A percentile compares a stretch with the other conserved stretches of the same genome.
phyloP scores from a whole-genome alignment of 352 stramenopile genomes.

The Thalassiosira delicatula region DNA sequence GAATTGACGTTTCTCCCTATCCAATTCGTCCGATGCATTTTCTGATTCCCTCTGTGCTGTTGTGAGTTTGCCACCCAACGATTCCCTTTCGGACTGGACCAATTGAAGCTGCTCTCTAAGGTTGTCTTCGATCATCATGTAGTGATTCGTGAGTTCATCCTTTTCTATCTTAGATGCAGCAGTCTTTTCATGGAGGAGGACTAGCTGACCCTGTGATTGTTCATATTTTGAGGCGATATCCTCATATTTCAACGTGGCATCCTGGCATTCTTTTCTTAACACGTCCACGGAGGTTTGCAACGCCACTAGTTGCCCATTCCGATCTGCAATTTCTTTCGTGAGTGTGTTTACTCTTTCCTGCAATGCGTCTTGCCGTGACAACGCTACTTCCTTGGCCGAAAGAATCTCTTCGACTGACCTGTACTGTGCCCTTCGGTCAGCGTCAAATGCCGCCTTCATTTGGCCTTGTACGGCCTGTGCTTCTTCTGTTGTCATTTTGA shows the following conservation, averaged over 20 bases:
- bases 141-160: slow-evolving; percentile 55
- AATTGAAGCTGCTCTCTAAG: slow-evolving; percentile 51
- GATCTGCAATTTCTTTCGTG: slow-evolving; percentile 18
- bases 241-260: no score
- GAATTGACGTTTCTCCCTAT: slow-evolving; percentile 50
- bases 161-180: slow-evolving; percentile 37
- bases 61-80: slow-evolving; percentile 32
- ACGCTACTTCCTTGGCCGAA: slow-evolving; percentile 35
- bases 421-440: slow-evolving; percentile 39
- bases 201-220: slow-evolving; percentile 22
- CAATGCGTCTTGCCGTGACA: slow-evolving; percentile 29
- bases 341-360: slow-evolving; percentile 28
- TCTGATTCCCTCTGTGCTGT: slow-evolving; percentile 43
- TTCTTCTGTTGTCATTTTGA: no score
- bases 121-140: slow-evolving; percentile 68
- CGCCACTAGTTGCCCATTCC: slow-evolving; percentile 26
- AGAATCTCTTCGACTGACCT: slow-evolving; percentile 41
- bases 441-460: slow-evolving; percentile 47
- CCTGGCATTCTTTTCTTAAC: slow-evolving; percentile 30
- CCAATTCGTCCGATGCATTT: slow-evolving; percentile 42
- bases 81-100: slow-evolving; percentile 53
- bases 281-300: slow-evolving; percentile 15
- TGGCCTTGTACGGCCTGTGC: slow-evolving; percentile 31
- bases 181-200: slow-evolving; percentile 33
- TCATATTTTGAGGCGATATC: slow-evolving; percentile 34